A percentile compares a stretch with the other conserved stretches of the same genome.
These are phyloP conservation scores for Letharia columbiana DNA, from an alignment of 495 filamentous ascomycete genomes.

Conservation along the genomic window DNA sequence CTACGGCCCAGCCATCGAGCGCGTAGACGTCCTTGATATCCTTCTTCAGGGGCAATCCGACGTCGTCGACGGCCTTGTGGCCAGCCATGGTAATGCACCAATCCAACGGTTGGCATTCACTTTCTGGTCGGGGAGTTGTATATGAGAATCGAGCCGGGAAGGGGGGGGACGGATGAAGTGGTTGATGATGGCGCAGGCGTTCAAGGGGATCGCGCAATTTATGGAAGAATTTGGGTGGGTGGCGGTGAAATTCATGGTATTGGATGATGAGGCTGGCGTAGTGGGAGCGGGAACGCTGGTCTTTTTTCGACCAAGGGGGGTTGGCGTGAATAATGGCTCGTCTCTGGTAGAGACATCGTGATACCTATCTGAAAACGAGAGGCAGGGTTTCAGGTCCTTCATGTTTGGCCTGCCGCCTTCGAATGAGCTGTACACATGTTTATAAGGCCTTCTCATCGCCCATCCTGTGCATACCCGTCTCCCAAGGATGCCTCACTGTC, in stretches of 20 bases:
- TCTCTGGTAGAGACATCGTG: background rate
- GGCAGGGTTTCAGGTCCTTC: no score
- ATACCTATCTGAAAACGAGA: background rate
- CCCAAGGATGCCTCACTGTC: no score
- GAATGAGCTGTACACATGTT: background rate
- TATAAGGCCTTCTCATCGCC: background rate
- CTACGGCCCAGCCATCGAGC: background rate
- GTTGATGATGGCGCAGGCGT: constrained; percentile 12
- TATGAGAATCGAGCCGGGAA: background rate
- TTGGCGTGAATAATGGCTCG: background rate
- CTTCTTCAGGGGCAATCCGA: constrained; percentile 2
- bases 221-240: background rate
- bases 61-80: constrained; percentile 9
- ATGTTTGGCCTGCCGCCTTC: no score
- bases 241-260: background rate
- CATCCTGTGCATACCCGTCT: no score
- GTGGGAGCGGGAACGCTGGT: background rate
- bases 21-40: background rate
- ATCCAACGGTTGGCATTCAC: constrained; percentile 1
- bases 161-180: background rate
- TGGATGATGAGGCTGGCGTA: background rate
- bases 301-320: background rate
- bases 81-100: constrained; percentile 3
- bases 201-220: constrained; percentile 3
- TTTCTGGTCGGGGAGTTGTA: background rate